Evolutionary conservation across 2,329 filamentous ascomycete genomes (phyloP).

Genomic region (Aspergillus sp.): DNA sequence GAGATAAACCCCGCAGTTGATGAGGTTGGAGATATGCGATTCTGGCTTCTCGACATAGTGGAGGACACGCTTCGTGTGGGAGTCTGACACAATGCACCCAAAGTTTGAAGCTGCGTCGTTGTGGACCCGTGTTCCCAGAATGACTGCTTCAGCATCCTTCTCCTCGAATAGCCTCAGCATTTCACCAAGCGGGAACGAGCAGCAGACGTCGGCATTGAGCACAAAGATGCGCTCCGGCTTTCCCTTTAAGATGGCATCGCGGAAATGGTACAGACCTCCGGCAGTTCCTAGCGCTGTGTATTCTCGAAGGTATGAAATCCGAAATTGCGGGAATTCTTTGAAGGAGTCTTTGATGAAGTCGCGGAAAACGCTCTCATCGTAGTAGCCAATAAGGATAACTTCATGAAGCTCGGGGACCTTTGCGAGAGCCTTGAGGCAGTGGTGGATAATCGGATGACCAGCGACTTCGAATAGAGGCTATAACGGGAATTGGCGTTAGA

Average conservation of each 20-base stretch:
- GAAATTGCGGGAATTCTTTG: slow-evolving; percentile 80
- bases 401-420: slow-evolving; percentile 92
- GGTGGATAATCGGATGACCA: slow-evolving; percentile 96
- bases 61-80: slow-evolving; percentile 89
- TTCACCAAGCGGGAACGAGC: slow-evolving; percentile 91
- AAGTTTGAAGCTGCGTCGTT: slow-evolving; percentile 95
- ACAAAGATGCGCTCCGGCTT: slow-evolving; percentile 94
- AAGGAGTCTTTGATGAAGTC: slow-evolving; percentile 95
- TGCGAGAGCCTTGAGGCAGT: slow-evolving; percentile 88
- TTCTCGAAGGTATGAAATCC: slow-evolving; percentile 93
- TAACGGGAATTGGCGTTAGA: slow-evolving; percentile 12
- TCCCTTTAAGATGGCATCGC: slow-evolving; percentile 96
- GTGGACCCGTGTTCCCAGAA: slow-evolving; percentile 86
- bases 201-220: slow-evolving; percentile 97
- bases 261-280: slow-evolving; percentile 97
- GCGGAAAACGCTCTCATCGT: slow-evolving; percentile 94
- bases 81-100: slow-evolving; percentile 94
- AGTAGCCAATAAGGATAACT: slow-evolving; percentile 98
- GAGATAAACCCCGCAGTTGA: slow-evolving; percentile 99
- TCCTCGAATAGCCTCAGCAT: slow-evolving; percentile 95
- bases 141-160: slow-evolving; percentile 94
- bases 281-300: slow-evolving; percentile 96
- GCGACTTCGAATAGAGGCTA: slow-evolving; percentile 97
- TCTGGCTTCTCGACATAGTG: slow-evolving; percentile 99
- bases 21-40: slow-evolving; percentile 94